Conservation (phyloP, 805 yeast genomes). For the Hanseniaspora jakobsenii region DNA sequence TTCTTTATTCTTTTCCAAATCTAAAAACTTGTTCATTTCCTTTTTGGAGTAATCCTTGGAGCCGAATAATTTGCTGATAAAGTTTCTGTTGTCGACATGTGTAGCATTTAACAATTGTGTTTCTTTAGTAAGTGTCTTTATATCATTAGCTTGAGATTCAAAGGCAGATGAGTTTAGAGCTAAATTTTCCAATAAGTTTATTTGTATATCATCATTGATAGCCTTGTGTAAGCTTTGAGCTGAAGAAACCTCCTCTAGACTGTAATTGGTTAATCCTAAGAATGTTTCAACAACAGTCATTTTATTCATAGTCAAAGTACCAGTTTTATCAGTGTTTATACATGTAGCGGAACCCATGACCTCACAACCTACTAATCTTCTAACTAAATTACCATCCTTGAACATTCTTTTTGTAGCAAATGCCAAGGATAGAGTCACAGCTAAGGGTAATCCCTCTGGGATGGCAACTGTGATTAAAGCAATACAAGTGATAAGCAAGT, state of each 20-base stretch:
- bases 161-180: constrained; percentile 81
- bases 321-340: constrained; percentile 93
- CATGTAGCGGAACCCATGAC: constrained; percentile 99
- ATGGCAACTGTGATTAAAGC: constrained; percentile 94
- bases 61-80: constrained; percentile 12
- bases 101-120: constrained; percentile 24
- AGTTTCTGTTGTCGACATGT: constrained; percentile 18
- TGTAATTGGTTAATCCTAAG: constrained; percentile 48
- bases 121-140: constrained; percentile 15
- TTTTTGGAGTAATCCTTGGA: constrained; percentile 18
- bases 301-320: constrained; percentile 85
- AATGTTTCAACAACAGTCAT: constrained; percentile 82
- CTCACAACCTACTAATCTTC: constrained; percentile 87
- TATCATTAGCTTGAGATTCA: constrained; percentile 40
- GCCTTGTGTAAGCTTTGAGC: constrained; percentile 14
- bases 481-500: constrained; percentile 79
- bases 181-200: constrained; percentile 42
- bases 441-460: constrained; percentile 97
- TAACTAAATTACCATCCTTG: constrained; percentile 87
- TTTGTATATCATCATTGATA: constrained; percentile 9
- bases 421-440: constrained; percentile 91
- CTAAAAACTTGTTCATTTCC: constrained; percentile 6
- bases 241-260: constrained; percentile 31
- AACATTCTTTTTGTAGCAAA: constrained; percentile 98
- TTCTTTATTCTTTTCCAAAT: constrained; percentile 30